phyloP scores from a whole-genome alignment of 2,329 filamentous ascomycete genomes.

The Botrytis paeoniae region DNA sequence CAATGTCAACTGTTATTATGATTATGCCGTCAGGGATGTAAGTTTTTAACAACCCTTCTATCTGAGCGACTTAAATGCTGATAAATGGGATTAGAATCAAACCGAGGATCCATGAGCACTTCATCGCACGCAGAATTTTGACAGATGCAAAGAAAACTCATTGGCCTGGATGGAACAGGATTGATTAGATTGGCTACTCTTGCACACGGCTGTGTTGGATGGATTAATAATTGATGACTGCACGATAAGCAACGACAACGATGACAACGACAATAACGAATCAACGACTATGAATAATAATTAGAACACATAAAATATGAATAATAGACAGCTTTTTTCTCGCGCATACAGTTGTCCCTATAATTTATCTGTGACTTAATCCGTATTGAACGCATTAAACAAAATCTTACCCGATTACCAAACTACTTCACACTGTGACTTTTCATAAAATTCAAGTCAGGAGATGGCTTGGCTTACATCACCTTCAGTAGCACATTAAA shows the following conservation, averaged over 20 bases:
- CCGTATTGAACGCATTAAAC: neutral
- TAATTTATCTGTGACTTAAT: neutral
- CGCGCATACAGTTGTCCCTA: neutral
- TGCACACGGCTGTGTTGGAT: neutral
- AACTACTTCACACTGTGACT: too few species aligned
- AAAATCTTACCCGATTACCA: neutral
- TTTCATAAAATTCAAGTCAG: neutral
- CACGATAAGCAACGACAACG: neutral
- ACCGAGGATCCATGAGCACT: neutral
- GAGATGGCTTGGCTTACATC: neutral
- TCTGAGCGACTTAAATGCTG: neutral
- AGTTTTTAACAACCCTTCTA: neutral
- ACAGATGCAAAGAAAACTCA: neutral
- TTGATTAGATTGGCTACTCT: neutral
- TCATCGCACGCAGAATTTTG: neutral
- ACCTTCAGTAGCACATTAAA: neutral
- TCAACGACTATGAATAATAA: neutral
- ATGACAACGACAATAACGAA: neutral
- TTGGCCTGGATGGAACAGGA: too few species aligned
- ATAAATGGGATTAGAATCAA: neutral
- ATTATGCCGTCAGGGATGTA: conserved; percentile 15
- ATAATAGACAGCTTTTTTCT: neutral
- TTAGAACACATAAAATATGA: neutral
- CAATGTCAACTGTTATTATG: conserved; percentile 8
- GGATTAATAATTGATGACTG: neutral